Evolutionary conservation across 352 stramenopile genomes (phyloP).

Genomic region (Globisporangium perplexum): DNA sequence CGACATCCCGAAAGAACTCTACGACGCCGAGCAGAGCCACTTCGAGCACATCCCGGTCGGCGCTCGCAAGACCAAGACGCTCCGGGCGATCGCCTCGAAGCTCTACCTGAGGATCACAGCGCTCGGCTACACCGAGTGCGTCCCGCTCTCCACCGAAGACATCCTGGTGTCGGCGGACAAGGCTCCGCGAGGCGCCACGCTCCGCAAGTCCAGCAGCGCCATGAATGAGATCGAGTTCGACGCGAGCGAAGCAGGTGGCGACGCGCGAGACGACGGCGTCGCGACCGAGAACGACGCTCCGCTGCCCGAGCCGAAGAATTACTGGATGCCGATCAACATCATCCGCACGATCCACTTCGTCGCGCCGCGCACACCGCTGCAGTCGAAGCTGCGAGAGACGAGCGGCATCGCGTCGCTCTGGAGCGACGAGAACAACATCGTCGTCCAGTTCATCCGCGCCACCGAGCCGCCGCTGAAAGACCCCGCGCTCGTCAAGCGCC

Average conservation of each 20-base stretch:
- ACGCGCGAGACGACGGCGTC: slow-evolving; percentile 10
- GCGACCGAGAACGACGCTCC: slow-evolving; percentile 9
- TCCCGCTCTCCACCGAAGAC: slow-evolving; percentile 50
- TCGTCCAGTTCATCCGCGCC: slow-evolving; percentile 68
- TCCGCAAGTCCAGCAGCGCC: slow-evolving; percentile 29
- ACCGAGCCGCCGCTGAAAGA: slow-evolving; percentile 72
- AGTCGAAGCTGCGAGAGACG: slow-evolving; percentile 73
- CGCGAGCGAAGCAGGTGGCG: slow-evolving; percentile 8
- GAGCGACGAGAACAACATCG: slow-evolving; percentile 67
- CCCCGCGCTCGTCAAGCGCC: slow-evolving; percentile 17
- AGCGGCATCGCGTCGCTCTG: slow-evolving; percentile 60
- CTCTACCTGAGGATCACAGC: slow-evolving; percentile 72
- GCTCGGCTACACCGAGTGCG: slow-evolving; percentile 71
- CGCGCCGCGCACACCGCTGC: slow-evolving; percentile 58
- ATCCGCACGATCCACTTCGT: slow-evolving; percentile 78
- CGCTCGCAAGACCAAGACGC: slow-evolving; percentile 16
- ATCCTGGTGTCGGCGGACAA: slow-evolving; percentile 45
- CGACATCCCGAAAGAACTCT: slow-evolving; percentile 72
- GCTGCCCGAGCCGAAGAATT: slow-evolving; percentile 26
- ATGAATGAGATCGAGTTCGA: slow-evolving; percentile 19
- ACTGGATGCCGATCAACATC: slow-evolving; percentile 72
- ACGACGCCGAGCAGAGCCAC: slow-evolving; percentile 47
- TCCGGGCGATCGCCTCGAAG: slow-evolving; percentile 21
- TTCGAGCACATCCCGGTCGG: slow-evolving; percentile 15
- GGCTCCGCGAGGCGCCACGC: slow-evolving; percentile 33